These are phyloP conservation scores for Fusarium decemcellulare DNA, from an alignment of 2,329 filamentous ascomycete species.

Conservation along the genomic window DNA sequence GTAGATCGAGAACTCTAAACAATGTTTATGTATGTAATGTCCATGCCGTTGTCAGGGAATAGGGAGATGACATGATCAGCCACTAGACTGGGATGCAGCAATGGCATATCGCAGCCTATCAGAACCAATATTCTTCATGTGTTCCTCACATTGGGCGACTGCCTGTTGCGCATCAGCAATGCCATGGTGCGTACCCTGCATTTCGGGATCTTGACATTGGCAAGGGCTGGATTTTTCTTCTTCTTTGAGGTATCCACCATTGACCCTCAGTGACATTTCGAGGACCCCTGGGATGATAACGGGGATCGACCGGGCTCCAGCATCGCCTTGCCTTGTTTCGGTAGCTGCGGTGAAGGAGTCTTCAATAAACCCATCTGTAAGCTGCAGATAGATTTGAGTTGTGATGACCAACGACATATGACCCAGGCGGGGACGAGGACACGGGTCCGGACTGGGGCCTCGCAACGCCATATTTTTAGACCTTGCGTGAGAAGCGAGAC, in stretches of 20 bases:
- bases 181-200: neutral
- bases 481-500: constrained; percentile 10
- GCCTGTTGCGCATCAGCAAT: neutral
- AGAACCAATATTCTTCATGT: too few relatives aligned
- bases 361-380: constrained; percentile 11
- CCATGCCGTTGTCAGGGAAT: neutral
- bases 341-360: constrained; percentile 17
- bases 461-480: constrained; percentile 15
- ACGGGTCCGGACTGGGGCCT: constrained; percentile 5
- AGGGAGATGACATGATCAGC: neutral
- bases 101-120: neutral
- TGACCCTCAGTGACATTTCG: neutral
- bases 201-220: neutral
- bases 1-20: neutral
- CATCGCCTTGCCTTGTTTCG: constrained; percentile 5
- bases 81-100: neutral
- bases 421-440: neutral
- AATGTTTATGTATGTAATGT: neutral
- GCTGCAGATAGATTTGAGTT: constrained; percentile 18
- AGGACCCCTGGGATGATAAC: constrained; percentile 15
- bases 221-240: neutral
- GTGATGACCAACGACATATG: constrained; percentile 23
- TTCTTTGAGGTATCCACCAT: constrained; percentile 10
- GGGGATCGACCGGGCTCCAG: constrained; percentile 14
- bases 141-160: too few relatives aligned